Evolutionary conservation across 2,329 filamentous ascomycete genomes (phyloP).

Genomic region (Onygenales sp.): DNA sequence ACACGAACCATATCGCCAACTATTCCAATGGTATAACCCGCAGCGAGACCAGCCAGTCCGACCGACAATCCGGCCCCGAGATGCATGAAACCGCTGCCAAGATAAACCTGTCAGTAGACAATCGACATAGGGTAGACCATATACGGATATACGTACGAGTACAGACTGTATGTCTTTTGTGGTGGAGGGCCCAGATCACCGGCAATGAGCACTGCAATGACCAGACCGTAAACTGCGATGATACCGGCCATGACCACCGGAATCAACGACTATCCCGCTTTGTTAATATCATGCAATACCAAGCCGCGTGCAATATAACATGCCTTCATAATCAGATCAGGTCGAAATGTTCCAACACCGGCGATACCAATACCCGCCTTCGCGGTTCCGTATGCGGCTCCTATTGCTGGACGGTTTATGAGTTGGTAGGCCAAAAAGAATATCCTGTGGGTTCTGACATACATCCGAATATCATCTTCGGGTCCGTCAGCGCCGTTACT

Average conservation of each 20-base stretch:
- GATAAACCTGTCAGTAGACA: slow-evolving; percentile 12
- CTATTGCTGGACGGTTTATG: slow-evolving; percentile 40
- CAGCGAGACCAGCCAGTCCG: slow-evolving; percentile 82
- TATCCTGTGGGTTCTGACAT: slow-evolving; percentile 19
- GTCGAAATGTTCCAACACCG: slow-evolving; percentile 56
- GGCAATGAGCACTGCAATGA: slow-evolving; percentile 92
- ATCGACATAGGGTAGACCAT: background rate
- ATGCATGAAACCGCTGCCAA: slow-evolving; percentile 74
- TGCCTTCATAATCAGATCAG: slow-evolving; percentile 62
- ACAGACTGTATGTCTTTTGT: slow-evolving; percentile 65
- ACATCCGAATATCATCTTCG: slow-evolving; percentile 45
- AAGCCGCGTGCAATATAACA: slow-evolving; percentile 6
- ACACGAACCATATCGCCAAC: slow-evolving; percentile 73
- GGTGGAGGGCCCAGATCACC: slow-evolving; percentile 72
- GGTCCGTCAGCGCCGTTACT: background rate
- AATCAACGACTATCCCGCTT: slow-evolving; percentile 34
- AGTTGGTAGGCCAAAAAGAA: slow-evolving; percentile 5
- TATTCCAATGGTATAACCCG: slow-evolving; percentile 91
- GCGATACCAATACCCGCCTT: slow-evolving; percentile 61
- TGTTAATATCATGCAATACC: slow-evolving; percentile 12
- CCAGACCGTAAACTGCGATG: slow-evolving; percentile 93
- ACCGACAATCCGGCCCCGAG: slow-evolving; percentile 84
- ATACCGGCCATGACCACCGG: slow-evolving; percentile 90
- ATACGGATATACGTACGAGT: slow-evolving; percentile 50
- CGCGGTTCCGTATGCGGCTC: slow-evolving; percentile 59